phyloP scores from a whole-genome alignment of 768 basidiomycete genomes.

The Auriscalpium microsporum region DNA sequence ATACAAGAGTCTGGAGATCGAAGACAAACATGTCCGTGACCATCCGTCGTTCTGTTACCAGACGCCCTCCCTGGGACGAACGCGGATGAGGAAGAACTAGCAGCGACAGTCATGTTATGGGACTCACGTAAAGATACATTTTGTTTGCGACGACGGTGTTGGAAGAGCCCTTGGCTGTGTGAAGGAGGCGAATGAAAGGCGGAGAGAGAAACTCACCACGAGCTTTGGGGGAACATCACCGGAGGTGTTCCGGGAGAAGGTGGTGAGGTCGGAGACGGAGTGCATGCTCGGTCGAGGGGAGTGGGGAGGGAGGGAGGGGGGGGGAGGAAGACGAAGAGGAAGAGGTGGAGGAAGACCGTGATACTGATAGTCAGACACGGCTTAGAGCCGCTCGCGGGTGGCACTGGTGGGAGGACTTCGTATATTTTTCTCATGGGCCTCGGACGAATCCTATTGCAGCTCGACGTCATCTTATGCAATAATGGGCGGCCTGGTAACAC shows the following conservation, averaged over 20 bases:
- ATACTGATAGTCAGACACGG: too few relatives aligned
- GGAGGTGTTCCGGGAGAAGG: constrained; percentile 71
- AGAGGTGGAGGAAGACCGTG: background rate
- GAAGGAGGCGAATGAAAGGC: constrained; percentile 21
- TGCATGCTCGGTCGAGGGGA: constrained; percentile 37
- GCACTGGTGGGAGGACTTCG: too few relatives aligned
- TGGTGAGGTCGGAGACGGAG: constrained; percentile 85
- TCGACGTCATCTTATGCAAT: too few relatives aligned
- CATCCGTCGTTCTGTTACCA: constrained; percentile 82
- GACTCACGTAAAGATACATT: constrained; percentile 81
- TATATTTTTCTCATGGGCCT: too few relatives aligned
- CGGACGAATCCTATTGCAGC: too few relatives aligned
- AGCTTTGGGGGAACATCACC: constrained; percentile 86
- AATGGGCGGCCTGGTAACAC: too few relatives aligned
- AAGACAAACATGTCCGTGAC: constrained; percentile 87
- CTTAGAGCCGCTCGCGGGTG: too few relatives aligned
- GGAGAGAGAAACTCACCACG: constrained; percentile 41
- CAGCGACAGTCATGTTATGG: background rate
- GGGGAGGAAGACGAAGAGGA: constrained; percentile 1
- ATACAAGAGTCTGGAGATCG: constrained; percentile 71
- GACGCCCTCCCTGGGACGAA: constrained; percentile 62
- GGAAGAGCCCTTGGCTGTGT: constrained; percentile 59
- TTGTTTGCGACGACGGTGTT: constrained; percentile 85
- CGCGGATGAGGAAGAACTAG: background rate
- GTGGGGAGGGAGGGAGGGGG: constrained; percentile 4